Conservation (phyloP, 176 grass and related monocot genomes). For the Carex pumila region DNA sequence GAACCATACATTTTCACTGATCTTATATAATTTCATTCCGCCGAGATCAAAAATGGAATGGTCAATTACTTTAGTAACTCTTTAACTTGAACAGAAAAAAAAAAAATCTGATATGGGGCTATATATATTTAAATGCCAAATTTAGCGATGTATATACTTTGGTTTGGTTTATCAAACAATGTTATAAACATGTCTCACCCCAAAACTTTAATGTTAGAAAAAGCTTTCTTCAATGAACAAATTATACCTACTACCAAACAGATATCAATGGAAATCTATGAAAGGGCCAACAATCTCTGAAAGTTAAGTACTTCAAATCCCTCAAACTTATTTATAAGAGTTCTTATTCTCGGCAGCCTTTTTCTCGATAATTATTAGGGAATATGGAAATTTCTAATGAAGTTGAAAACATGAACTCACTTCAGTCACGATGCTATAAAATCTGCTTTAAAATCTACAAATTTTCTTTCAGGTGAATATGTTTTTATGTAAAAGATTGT, state of each 20-base stretch:
- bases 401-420: neutral
- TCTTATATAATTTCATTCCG: neutral
- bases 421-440: neutral
- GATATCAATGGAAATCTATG: neutral
- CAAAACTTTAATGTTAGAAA: neutral
- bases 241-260: neutral
- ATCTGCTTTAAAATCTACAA: neutral
- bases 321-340: neutral
- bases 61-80: neutral
- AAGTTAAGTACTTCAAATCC: neutral
- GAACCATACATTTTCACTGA: neutral
- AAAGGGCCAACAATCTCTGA: neutral
- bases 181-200: neutral
- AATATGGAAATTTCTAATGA: neutral
- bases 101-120: neutral
- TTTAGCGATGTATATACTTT: neutral
- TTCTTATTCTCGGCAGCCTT: neutral
- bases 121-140: neutral
- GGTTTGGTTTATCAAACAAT: neutral
- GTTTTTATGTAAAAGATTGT: neutral
- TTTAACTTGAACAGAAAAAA: too few relatives aligned
- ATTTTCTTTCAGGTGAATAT: neutral
- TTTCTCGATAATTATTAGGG: neutral
- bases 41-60: neutral
- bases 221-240: neutral